Evolutionary conservation across 2,329 filamentous ascomycete genomes (phyloP).

Genomic region (Ceratocystis harringtonii): DNA sequence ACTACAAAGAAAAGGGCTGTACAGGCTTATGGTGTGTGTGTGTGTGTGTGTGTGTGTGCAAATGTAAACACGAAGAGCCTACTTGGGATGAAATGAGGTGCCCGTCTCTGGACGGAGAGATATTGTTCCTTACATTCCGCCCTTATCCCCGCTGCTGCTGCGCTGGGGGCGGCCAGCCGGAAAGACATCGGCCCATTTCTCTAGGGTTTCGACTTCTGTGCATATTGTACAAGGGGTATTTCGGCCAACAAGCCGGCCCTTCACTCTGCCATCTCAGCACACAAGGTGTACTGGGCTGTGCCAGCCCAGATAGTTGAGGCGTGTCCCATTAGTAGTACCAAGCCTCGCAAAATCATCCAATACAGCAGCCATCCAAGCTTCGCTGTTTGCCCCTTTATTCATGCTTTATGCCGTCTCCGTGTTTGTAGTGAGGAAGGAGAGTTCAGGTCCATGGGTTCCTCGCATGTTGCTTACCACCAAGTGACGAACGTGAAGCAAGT

Average conservation of each 20-base stretch:
- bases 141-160: not conserved
- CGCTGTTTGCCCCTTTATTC: not conserved
- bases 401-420: not conserved
- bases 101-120: not conserved
- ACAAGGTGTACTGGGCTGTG: not conserved
- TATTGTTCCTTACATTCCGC: not conserved
- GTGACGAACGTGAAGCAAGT: not conserved
- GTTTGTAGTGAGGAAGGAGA: not conserved
- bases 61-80: not conserved
- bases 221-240: too few relatives aligned
- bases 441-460: not conserved
- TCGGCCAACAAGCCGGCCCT: too few relatives aligned
- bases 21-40: not conserved
- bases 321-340: not conserved
- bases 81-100: too few relatives aligned
- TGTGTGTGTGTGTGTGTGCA: not conserved
- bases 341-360: not conserved
- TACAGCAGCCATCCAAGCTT: conserved; percentile 1
- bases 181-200: not conserved
- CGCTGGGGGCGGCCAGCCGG: too few relatives aligned
- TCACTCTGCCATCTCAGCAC: not conserved
- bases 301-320: not conserved
- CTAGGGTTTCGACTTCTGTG: not conserved
- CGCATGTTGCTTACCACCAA: not conserved
- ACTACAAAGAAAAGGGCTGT: not conserved